Evolutionary conservation across 345 rosid genomes (phyloP).

Genomic region (Triadica sebifera): DNA sequence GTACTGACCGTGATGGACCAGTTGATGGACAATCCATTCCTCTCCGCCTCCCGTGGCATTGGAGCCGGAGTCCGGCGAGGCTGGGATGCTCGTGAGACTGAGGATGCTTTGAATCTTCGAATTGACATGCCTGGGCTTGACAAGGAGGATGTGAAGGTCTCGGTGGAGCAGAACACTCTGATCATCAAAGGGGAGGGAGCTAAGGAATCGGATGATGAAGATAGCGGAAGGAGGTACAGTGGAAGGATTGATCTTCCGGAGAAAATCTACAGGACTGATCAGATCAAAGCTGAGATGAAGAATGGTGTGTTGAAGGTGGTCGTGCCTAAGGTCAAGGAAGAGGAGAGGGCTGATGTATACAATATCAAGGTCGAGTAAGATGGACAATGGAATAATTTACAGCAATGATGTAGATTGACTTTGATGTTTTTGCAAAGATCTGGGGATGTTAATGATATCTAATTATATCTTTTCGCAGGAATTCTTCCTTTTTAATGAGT

Average conservation of each 20-base stretch:
- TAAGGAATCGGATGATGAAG: constrained; percentile 44
- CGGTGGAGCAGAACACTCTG: constrained; percentile 55
- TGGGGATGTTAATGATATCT: too few species aligned
- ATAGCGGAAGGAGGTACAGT: constrained; percentile 39
- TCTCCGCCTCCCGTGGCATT: constrained; percentile 37
- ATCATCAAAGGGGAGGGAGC: constrained; percentile 55
- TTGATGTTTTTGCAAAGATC: too few species aligned
- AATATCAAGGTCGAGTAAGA: constrained; percentile 43
- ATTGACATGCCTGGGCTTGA: constrained; percentile 59
- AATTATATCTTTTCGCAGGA: too few species aligned
- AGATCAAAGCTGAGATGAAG: constrained; percentile 88
- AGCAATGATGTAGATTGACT: too few species aligned
- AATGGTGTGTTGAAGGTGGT: constrained; percentile 72
- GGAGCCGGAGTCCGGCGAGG: constrained; percentile 40
- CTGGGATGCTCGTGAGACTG: constrained; percentile 56
- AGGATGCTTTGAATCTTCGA: constrained; percentile 33
- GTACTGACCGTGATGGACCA: constrained; percentile 67
- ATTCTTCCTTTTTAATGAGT: too few species aligned
- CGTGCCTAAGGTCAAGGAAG: constrained; percentile 73
- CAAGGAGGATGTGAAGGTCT: constrained; percentile 52
- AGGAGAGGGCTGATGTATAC: constrained; percentile 49
- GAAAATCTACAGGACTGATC: constrained; percentile 37
- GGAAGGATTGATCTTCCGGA: constrained; percentile 49
- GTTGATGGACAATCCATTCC: constrained; percentile 46
- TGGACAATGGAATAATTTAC: too few species aligned